Evolutionary conservation across 73 alveolate species (phyloP).

Genomic region (Tetrahymena thermophila): DNA sequence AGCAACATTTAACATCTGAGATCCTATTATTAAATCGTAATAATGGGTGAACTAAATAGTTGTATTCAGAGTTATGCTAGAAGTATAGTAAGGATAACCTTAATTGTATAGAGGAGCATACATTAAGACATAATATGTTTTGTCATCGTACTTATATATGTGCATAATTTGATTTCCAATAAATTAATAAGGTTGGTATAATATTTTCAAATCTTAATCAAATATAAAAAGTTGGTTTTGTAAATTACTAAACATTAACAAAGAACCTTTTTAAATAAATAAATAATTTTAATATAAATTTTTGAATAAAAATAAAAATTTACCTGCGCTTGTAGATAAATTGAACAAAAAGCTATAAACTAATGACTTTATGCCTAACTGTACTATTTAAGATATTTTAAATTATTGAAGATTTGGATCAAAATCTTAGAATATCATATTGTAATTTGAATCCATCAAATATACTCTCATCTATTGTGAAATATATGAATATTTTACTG

Average conservation of each 20-base stretch:
- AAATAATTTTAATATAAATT: too few relatives aligned
- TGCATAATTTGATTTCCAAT: not conserved
- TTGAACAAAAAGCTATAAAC: too few relatives aligned
- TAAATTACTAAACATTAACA: not conserved
- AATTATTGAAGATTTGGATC: too few relatives aligned
- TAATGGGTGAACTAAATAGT: not conserved
- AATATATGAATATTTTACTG: not conserved
- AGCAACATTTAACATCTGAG: not conserved
- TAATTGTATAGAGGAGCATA: not conserved
- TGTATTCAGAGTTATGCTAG: not conserved
- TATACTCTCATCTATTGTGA: not conserved
- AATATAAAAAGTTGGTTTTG: not conserved
- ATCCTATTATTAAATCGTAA: not conserved
- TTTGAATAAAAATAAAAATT: too few relatives aligned
- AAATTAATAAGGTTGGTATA: not conserved
- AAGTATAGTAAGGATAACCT: not conserved
- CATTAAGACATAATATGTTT: too few relatives aligned
- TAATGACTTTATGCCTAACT: too few relatives aligned
- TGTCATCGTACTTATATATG: not conserved
- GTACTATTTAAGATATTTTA: too few relatives aligned
- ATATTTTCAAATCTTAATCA: not conserved
- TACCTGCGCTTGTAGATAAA: not conserved
- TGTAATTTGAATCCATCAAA: not conserved
- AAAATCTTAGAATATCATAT: too few relatives aligned
- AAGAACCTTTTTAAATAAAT: not conserved